phyloP scores from a whole-genome alignment of 2,329 filamentous ascomycete species.

The Talaromyces sp. region DNA sequence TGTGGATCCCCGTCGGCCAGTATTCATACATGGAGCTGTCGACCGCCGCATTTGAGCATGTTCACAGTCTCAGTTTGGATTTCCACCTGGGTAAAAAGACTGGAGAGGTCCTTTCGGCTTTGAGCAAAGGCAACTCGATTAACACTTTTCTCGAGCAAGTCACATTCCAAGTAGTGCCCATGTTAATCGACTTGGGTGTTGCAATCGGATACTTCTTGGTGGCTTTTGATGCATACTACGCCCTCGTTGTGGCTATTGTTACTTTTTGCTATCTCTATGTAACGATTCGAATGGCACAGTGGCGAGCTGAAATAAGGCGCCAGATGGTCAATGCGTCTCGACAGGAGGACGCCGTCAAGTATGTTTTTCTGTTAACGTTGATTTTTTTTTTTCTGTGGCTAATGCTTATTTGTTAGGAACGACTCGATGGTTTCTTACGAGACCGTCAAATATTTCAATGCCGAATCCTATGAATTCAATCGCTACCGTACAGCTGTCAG shows the following conservation, averaged over 20 bases:
- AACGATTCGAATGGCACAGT: constrained; percentile 92
- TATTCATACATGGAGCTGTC: constrained; percentile 94
- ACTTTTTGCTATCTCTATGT: constrained; percentile 96
- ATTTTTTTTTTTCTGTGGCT: not conserved
- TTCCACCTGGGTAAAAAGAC: constrained; percentile 97
- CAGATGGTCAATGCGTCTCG: constrained; percentile 93
- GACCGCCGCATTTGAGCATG: constrained; percentile 93
- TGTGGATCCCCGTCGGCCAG: constrained; percentile 96
- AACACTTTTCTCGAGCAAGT: constrained; percentile 95
- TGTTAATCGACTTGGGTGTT: constrained; percentile 83
- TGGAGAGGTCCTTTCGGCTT: constrained; percentile 87
- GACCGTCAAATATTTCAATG: constrained; percentile 87
- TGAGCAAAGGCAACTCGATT: constrained; percentile 94
- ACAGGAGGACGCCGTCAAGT: constrained; percentile 93
- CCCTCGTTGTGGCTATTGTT: constrained; percentile 80
- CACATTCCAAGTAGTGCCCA: constrained; percentile 91
- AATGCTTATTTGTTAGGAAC: constrained; percentile 49
- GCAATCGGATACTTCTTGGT: constrained; percentile 77
- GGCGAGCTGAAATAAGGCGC: constrained; percentile 81
- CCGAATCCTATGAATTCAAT: constrained; percentile 71
- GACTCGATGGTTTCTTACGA: constrained; percentile 99
- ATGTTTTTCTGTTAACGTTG: constrained; percentile 24
- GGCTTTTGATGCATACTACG: constrained; percentile 81
- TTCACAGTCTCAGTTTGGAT: constrained; percentile 89
- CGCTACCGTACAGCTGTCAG: constrained; percentile 67